Evolutionary conservation across 2,329 filamentous ascomycete species (phyloP).

Genomic region (Fusarium zealandicum): DNA sequence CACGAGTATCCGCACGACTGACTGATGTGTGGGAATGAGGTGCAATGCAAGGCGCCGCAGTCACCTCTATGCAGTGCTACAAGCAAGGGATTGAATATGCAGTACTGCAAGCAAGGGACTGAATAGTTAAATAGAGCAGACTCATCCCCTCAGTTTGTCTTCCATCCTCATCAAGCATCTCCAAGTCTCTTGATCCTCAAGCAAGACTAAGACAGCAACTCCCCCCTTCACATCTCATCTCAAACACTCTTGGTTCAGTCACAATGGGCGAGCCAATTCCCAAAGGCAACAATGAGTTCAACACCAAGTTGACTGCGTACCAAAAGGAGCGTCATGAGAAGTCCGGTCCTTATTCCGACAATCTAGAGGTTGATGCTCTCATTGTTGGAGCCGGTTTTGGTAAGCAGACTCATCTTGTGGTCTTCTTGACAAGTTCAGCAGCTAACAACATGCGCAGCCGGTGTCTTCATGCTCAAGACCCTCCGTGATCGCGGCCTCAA

Average conservation of each 20-base stretch:
- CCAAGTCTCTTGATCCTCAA: too few species aligned
- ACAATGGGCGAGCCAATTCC: conserved; percentile 37
- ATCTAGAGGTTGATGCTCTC: conserved; percentile 54
- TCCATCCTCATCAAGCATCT: too few species aligned
- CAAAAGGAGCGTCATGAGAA: conserved; percentile 41
- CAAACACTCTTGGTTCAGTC: not conserved
- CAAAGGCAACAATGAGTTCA: conserved; percentile 48
- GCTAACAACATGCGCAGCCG: conserved; percentile 41
- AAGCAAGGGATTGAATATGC: too few species aligned
- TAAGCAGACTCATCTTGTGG: conserved; percentile 33
- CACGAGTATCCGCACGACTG: not conserved
- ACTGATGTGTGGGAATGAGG: too few species aligned
- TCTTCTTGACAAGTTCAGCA: not conserved
- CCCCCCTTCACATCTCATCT: not conserved
- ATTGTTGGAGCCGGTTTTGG: conserved; percentile 56
- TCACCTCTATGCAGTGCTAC: not conserved
- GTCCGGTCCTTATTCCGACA: conserved; percentile 51
- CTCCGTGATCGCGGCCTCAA: conserved; percentile 59
- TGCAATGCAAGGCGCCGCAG: not conserved
- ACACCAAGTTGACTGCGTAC: conserved; percentile 51
- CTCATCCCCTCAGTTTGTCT: not conserved
- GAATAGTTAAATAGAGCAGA: conserved; percentile 3
- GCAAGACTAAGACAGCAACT: too few species aligned
- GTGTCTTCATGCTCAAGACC: conserved; percentile 59
- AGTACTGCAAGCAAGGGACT: not conserved